These are phyloP conservation scores for Trametes polyzona DNA, from an alignment of 1,284 basidiomycete species.

Conservation along the genomic window DNA sequence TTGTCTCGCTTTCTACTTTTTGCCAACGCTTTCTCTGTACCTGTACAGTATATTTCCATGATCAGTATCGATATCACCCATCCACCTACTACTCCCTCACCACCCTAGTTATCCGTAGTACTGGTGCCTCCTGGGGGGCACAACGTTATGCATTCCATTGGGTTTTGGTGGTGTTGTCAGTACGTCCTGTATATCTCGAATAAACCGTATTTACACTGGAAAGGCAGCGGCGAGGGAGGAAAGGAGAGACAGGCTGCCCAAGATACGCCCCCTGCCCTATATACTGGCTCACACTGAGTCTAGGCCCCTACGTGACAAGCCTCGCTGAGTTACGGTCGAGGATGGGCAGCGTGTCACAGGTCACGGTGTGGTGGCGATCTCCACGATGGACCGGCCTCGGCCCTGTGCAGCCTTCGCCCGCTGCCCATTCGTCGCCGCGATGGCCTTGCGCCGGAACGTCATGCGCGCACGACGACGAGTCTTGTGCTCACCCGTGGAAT, in stretches of 20 bases:
- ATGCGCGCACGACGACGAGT: too few relatives aligned
- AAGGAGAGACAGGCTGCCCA: not conserved
- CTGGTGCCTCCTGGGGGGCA: not conserved
- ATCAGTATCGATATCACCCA: slow-evolving; percentile 12
- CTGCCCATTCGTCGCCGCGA: too few relatives aligned
- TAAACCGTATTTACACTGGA: slow-evolving; percentile 7
- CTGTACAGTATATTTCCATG: slow-evolving; percentile 12
- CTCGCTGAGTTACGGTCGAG: not conserved
- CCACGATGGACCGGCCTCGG: not conserved
- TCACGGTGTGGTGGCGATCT: not conserved
- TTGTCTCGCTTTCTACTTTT: slow-evolving; percentile 3
- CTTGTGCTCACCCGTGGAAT: too few relatives aligned
- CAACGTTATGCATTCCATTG: slow-evolving; percentile 8
- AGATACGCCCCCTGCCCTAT: not conserved
- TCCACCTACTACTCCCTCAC: slow-evolving; percentile 11
- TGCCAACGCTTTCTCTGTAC: slow-evolving; percentile 5
- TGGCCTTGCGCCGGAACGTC: too few relatives aligned
- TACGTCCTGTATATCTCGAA: slow-evolving; percentile 1
- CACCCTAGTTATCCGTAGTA: slow-evolving; percentile 7
- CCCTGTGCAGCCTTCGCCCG: too few relatives aligned
- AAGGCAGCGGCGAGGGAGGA: not conserved
- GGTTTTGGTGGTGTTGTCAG: slow-evolving; percentile 11
- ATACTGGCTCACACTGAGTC: not conserved
- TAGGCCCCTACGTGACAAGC: slow-evolving; percentile 4
- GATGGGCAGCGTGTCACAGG: slow-evolving; percentile 9